phyloP scores from a whole-genome alignment of 169 alveolate species.

The Plasmodium ovale region DNA sequence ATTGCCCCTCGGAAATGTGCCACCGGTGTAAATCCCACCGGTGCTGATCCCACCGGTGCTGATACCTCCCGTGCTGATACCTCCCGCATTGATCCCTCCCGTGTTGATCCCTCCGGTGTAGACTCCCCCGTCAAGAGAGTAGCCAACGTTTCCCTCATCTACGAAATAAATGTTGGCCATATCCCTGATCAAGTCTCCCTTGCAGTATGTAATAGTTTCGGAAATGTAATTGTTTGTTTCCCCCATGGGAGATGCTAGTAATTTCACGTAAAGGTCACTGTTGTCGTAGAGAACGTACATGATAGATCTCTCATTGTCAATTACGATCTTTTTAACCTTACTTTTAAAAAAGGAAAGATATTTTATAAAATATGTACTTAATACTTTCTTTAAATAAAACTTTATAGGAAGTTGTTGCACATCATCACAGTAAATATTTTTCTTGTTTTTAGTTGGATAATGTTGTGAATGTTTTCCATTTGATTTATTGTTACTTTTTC shows the following conservation, averaged over 20 bases:
- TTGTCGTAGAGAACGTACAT: slow-evolving; percentile 47
- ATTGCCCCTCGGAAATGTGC: no score
- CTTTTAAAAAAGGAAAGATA: slow-evolving; percentile 41
- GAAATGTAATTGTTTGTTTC: slow-evolving; percentile 28
- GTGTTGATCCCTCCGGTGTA: not conserved
- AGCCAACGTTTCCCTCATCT: slow-evolving; percentile 18
- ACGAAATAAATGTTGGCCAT: slow-evolving; percentile 28
- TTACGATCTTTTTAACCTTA: slow-evolving; percentile 47
- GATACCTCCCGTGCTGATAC: not conserved
- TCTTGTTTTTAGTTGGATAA: slow-evolving; percentile 3
- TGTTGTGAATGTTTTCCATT: not conserved
- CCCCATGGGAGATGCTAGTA: not conserved
- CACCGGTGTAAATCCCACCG: no score
- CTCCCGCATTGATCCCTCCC: not conserved
- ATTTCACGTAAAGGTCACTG: slow-evolving; percentile 51
- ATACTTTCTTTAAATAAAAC: slow-evolving; percentile 51
- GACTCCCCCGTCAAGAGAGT: not conserved
- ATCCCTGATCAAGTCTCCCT: slow-evolving; percentile 29
- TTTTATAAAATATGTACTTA: slow-evolving; percentile 28
- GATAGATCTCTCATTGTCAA: slow-evolving; percentile 71
- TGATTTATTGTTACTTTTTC: no score
- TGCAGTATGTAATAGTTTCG: slow-evolving; percentile 43
- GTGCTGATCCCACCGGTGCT: not conserved
- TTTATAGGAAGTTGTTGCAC: slow-evolving; percentile 32
- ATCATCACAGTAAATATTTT: slow-evolving; percentile 68